Evolutionary conservation across 805 yeast genomes (phyloP).

Genomic region (Candida ortonii): DNA sequence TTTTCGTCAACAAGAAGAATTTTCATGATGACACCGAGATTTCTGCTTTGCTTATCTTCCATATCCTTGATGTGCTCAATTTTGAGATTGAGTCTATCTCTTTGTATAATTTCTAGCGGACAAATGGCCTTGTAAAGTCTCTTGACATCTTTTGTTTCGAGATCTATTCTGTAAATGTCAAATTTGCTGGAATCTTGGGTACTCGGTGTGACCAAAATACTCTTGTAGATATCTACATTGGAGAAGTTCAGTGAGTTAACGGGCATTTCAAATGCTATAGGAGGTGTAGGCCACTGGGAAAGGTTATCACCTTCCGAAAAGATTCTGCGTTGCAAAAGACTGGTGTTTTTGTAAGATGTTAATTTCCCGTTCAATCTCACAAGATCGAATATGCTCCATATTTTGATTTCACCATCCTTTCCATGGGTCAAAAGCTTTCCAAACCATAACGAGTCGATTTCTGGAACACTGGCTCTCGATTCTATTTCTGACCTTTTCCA

Average conservation of each 20-base stretch:
- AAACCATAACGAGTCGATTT: conserved; percentile 27
- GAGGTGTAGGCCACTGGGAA: conserved; percentile 18
- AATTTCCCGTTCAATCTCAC: conserved; percentile 9
- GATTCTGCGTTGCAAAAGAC: conserved; percentile 17
- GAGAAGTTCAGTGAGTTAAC: conserved; percentile 75
- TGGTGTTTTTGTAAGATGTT: conserved; percentile 17
- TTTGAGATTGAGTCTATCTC: conserved; percentile 23
- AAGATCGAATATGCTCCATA: conserved; percentile 41
- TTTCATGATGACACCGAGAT: conserved; percentile 69
- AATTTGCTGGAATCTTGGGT: conserved; percentile 60
- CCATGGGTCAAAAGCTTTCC: conserved; percentile 62
- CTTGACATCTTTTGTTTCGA: conserved; percentile 13
- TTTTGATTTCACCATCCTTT: conserved; percentile 53
- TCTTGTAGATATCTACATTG: conserved; percentile 44
- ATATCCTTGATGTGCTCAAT: conserved; percentile 16
- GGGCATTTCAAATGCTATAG: conserved; percentile 49
- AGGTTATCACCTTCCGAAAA: conserved; percentile 21
- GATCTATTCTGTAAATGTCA: conserved; percentile 51
- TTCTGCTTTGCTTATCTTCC: conserved; percentile 22
- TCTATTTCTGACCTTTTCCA: conserved; percentile 25
- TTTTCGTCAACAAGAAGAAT: conserved; percentile 37
- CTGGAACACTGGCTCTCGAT: conserved; percentile 12
- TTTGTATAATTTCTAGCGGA: conserved; percentile 25
- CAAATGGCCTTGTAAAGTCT: conserved; percentile 37
- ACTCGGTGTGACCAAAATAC: conserved; percentile 53